Base-by-base conservation (phyloP, 306 rosid genomes). In the Pterocarpus macrocarpus region DNA sequence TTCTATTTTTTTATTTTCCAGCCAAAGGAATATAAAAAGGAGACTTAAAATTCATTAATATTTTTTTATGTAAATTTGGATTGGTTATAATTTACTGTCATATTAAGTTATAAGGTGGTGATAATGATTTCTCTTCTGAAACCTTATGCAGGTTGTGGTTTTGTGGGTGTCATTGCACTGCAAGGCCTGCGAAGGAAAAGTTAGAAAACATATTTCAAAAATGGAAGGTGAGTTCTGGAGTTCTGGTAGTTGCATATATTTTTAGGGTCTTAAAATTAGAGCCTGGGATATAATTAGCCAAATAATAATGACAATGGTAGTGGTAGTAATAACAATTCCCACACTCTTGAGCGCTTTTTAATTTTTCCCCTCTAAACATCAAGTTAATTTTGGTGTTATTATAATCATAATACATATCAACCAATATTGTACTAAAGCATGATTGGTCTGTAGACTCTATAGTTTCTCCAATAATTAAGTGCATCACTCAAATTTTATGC, bases 131-230 rank as follows among this genome's bases (percentile, higher is more conserved):
- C 28, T 6, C 35, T 73, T 73, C 22, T 68, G 57, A 55, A 56
- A 73, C 52, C 28, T 22, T 22, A 22, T 10, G 11, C 64, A 94
- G 98, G 93, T 88, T 45, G 98, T 94, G 80, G 93, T 88, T 59
- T 71, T 94, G 83, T 84, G 91, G 85, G 97, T 92, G 71, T 92
- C 98, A 22, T 71, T 94, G 67, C 92, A 94, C 68, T 92, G 98
- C 91, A 88, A 84, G 85, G 98, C 94, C 3, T 94, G 98, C n/a
- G 97, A 90, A 88, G 97, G 84, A 80, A 92, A 94, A 88, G 82
- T 94, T 8, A 87, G 90, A 79, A 94, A 91, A 82, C 94, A 92
- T 81, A 89, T 94, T 70, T 88, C 91, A 50, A 94, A 90, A 90
- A 94, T 94, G 97, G 92, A 94, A 91, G 98, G 98, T 94, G 16